These are phyloP conservation scores for Microsporum audouinii DNA, from an alignment of 2,329 filamentous ascomycete genomes.

Conservation along the genomic window DNA sequence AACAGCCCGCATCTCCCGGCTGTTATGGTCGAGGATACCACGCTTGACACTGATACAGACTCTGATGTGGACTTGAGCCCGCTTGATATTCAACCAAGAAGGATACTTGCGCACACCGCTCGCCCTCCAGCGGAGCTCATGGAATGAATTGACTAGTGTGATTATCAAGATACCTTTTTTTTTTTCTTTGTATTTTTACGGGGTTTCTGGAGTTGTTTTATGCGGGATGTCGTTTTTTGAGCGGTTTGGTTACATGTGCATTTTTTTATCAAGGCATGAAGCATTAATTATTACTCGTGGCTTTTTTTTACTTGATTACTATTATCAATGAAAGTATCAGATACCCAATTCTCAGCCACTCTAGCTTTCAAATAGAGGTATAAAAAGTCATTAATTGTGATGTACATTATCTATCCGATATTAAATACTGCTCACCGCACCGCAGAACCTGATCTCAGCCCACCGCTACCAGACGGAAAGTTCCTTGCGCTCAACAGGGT, in stretches of 20 bases:
- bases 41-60: slow-evolving; percentile 32
- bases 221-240: background rate
- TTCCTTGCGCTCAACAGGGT: slow-evolving; percentile 52
- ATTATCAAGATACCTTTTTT: background rate
- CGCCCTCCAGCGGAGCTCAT: slow-evolving; percentile 48
- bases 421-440: background rate
- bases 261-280: background rate
- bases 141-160: slow-evolving; percentile 20
- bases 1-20: slow-evolving; percentile 48
- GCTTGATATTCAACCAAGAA: slow-evolving; percentile 34
- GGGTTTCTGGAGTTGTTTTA: background rate
- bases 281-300: background rate
- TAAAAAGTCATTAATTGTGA: background rate
- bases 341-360: background rate
- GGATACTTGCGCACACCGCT: slow-evolving; percentile 41
- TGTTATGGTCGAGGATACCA: slow-evolving; percentile 54
- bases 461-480: slow-evolving; percentile 36
- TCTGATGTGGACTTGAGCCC: slow-evolving; percentile 34
- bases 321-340: background rate
- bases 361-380: background rate
- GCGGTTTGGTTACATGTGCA: background rate
- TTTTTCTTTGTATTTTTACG: background rate
- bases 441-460: background rate
- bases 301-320: background rate
- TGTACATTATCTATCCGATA: background rate